These are phyloP conservation scores for Inonotus hispidus DNA, from an alignment of 1,284 basidiomycete genomes.

Conservation along the genomic window DNA sequence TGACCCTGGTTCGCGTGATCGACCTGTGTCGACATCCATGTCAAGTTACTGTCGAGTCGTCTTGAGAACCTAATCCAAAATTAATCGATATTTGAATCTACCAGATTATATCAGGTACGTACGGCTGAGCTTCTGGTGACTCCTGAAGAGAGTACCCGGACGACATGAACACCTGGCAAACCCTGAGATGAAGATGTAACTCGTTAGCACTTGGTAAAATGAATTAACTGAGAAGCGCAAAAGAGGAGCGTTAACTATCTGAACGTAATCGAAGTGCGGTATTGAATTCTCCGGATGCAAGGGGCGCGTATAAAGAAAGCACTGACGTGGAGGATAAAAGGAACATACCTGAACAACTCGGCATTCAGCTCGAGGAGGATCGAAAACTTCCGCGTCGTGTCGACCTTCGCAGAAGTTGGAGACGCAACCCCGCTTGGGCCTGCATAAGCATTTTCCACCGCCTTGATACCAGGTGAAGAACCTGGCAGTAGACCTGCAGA, in stretches of 20 bases:
- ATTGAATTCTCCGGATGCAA: slow-evolving; percentile 15
- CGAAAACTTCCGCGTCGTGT: slow-evolving; percentile 39
- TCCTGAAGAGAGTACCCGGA: slow-evolving; percentile 38
- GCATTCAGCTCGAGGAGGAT: slow-evolving; percentile 59
- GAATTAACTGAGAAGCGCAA: not conserved
- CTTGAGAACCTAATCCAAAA: slow-evolving; percentile 20
- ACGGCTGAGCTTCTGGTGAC: slow-evolving; percentile 57
- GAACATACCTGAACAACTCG: slow-evolving; percentile 56
- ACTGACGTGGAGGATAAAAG: slow-evolving; percentile 6
- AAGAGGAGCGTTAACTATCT: not conserved
- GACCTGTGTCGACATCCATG: slow-evolving; percentile 59
- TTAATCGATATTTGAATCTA: not conserved
- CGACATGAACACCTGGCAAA: slow-evolving; percentile 51
- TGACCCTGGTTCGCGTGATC: slow-evolving; percentile 33
- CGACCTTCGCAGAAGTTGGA: not conserved
- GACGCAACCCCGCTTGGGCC: slow-evolving; percentile 5
- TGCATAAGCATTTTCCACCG: not conserved
- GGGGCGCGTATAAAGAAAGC: slow-evolving; percentile 25
- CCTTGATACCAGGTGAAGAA: slow-evolving; percentile 1
- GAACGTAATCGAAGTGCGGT: not conserved
- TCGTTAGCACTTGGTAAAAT: not conserved
- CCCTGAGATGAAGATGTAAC: slow-evolving; percentile 29
- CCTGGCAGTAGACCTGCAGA: not conserved
- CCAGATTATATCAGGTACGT: slow-evolving; percentile 26
- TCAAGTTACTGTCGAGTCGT: slow-evolving; percentile 57